A percentile compares a stretch with the other conserved stretches of the same genome.
These are phyloP conservation scores for Mesembryanthemum crystallinum DNA, from an alignment of 148 eudicot species.

Conservation along the genomic window DNA sequence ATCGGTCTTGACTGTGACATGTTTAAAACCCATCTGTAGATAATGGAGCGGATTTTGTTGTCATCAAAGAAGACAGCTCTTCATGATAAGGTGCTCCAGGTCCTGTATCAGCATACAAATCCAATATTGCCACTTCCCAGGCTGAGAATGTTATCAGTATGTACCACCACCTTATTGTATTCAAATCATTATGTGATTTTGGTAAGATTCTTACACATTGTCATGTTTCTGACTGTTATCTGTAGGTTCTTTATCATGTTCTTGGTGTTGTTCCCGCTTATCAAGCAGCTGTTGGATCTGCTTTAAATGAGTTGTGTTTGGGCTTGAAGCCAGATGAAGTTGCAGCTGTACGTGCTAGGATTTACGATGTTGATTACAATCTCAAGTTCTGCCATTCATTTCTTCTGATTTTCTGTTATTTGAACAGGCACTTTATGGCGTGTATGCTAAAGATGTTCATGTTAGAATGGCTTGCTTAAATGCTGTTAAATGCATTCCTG, in stretches of 20 bases:
- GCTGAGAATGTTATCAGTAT: slow-evolving; percentile 90
- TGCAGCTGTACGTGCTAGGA: slow-evolving; percentile 61
- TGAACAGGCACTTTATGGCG: slow-evolving; percentile 78
- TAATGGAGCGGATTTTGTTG: slow-evolving; percentile 81
- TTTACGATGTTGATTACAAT: slow-evolving; percentile 4
- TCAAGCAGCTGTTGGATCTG: slow-evolving; percentile 78
- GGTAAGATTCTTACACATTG: slow-evolving; percentile 8
- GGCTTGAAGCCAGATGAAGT: slow-evolving; percentile 81
- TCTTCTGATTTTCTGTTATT: slow-evolving; percentile 11
- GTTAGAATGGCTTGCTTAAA: slow-evolving; percentile 94
- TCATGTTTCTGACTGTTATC: slow-evolving; percentile 18
- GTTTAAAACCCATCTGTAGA: slow-evolving; percentile 34
- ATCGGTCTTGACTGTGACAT: neutral
- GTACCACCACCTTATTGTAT: slow-evolving; percentile 15
- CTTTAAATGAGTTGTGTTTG: slow-evolving; percentile 90
- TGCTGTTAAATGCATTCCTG: slow-evolving; percentile 93
- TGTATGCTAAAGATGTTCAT: slow-evolving; percentile 91
- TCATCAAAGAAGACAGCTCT: slow-evolving; percentile 90
- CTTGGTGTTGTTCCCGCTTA: slow-evolving; percentile 85
- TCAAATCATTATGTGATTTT: slow-evolving; percentile 1
- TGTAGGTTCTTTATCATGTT: slow-evolving; percentile 93
- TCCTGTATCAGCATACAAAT: slow-evolving; percentile 84
- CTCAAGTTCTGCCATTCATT: neutral
- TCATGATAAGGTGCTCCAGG: slow-evolving; percentile 76
- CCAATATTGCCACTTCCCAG: slow-evolving; percentile 91